Evolutionary conservation across 2,329 filamentous ascomycete genomes (phyloP), one percentile per base, ranked within the genome.

Genomic region (Pochonia chlamydosporia): DNA sequence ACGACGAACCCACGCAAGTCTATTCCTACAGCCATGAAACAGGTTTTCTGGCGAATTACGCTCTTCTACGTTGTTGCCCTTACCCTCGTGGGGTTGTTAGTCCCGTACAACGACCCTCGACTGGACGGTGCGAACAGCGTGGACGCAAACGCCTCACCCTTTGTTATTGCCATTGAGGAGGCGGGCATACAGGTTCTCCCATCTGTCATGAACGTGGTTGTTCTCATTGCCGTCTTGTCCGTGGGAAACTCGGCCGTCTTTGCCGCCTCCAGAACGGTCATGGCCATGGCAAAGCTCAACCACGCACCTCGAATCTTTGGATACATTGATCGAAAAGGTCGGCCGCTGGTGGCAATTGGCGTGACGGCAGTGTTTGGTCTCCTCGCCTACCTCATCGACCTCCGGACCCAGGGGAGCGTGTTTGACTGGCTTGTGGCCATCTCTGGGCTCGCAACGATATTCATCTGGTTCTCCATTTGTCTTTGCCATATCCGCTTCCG

Each of bases 241-340:
- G 91, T 96, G 50, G 90, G 90, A 48, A 96, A 96, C 67, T 92
- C 89, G 7, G 84, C 90, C 51, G 85, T 96, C 50, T 97, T 95
- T 59, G 92, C 90, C 30, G 92, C 89, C 21, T 95, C 89, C 1
- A 84, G 92, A 57, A 96, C 91, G 2, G 80, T 97, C 7, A 89
- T 90, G 21, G 90, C 91, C 3, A 78, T 96, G 2, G 90, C 91
- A 37, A 90, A 96, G 63, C 89, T 95, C 65, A 79, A 83, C 47
- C 89, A 93, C 62, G 90, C 88, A 0, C 90, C 91, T 6, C 76
- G 72, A 52, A 73, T 91, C 54, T 73, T 96, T 25, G 81, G 81
- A 49, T 96, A 92, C 67, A 84, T 93, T 58, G 91, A 92, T 70
- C 83, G 85, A 41, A 80, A 84, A 54, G 91, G 91, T 30, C 86